These are phyloP conservation scores for Botryotinia calthae DNA, from an alignment of 2,329 filamentous ascomycete genomes.

Conservation along the genomic window DNA sequence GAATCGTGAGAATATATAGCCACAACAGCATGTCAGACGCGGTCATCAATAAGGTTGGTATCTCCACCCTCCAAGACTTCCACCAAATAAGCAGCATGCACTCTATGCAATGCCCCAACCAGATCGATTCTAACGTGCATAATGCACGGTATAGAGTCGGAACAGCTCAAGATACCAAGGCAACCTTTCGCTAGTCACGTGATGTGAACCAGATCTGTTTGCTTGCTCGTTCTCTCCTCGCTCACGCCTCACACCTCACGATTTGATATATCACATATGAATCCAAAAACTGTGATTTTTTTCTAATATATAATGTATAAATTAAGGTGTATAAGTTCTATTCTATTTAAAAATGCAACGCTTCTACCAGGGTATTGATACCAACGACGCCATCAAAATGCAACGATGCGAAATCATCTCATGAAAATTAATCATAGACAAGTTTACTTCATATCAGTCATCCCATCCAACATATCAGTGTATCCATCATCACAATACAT, in stretches of 20 bases:
- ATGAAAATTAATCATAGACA: not conserved
- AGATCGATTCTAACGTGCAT: not conserved
- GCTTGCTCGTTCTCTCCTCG: not conserved
- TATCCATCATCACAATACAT: constrained; percentile 4
- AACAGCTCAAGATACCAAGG: not conserved
- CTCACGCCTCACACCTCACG: not conserved
- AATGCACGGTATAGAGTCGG: not conserved
- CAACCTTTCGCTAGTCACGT: not conserved
- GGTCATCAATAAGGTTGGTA: not conserved
- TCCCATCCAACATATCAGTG: not conserved
- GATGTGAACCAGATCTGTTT: not conserved
- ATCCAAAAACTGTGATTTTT: not conserved
- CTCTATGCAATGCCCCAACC: too few species aligned
- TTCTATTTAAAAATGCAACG: constrained; percentile 11
- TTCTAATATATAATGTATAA: not conserved
- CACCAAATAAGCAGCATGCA: not conserved
- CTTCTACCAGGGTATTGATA: constrained; percentile 12
- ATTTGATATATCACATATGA: not conserved
- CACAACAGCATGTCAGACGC: not conserved
- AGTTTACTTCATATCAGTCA: constrained; percentile 8
- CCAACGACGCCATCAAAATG: constrained; percentile 10
- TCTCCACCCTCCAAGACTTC: not conserved
- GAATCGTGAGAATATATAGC: not conserved
- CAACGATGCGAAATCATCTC: not conserved
- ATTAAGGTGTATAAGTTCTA: constrained; percentile 5